These are phyloP conservation scores for Zostera marina DNA, from an alignment of 116 monocot genomes.

Conservation along the genomic window DNA sequence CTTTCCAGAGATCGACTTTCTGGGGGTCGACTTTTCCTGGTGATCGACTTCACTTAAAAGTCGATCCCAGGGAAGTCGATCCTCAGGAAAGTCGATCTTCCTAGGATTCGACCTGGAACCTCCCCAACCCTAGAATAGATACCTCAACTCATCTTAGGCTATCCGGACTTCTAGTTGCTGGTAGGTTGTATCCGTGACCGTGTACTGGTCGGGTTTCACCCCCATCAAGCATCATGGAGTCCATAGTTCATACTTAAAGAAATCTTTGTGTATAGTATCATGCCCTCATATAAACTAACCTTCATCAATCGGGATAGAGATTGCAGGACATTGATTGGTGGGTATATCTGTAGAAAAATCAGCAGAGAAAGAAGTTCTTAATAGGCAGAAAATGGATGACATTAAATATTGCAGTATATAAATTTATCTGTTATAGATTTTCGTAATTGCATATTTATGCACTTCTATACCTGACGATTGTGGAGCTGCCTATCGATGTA, in stretches of 20 bases:
- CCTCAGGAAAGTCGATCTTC: too few relatives aligned
- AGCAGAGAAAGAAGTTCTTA: background rate
- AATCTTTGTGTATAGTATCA: background rate
- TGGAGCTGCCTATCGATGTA: constrained; percentile 97
- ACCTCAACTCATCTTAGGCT: too few relatives aligned
- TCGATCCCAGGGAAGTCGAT: too few relatives aligned
- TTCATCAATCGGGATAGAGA: constrained; percentile 98
- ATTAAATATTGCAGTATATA: too few relatives aligned
- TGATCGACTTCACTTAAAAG: too few relatives aligned
- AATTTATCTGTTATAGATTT: background rate
- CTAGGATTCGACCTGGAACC: too few relatives aligned
- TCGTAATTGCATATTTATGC: background rate
- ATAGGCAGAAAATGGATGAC: background rate
- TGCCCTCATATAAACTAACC: constrained; percentile 25
- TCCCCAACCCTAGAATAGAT: too few relatives aligned
- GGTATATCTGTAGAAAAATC: constrained; percentile 58
- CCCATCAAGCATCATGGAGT: background rate
- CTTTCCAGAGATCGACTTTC: too few relatives aligned
- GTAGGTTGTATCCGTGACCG: too few relatives aligned
- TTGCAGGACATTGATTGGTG: constrained; percentile 97
- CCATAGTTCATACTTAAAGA: background rate
- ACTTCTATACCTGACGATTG: constrained; percentile 68
- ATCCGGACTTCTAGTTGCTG: too few relatives aligned
- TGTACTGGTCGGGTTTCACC: too few relatives aligned
- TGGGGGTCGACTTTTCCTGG: too few relatives aligned